Conservation (phyloP, 2,329 filamentous ascomycete species). For the Nakataea oryzae region DNA sequence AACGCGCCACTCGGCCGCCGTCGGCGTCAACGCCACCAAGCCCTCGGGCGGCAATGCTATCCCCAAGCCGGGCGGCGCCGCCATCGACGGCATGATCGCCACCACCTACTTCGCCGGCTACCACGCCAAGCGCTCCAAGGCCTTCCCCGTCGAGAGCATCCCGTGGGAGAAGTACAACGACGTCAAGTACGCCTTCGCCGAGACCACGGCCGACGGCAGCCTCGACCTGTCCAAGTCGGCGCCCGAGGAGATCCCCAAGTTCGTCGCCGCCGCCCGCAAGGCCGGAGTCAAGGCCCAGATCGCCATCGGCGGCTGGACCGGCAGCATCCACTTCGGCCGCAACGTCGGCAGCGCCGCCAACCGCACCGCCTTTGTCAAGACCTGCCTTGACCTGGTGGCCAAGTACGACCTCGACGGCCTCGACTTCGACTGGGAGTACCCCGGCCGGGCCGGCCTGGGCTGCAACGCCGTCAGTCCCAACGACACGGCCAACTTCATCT, state of each 20-base stretch:
- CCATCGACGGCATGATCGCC: neutral
- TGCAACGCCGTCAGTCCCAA: conserved; percentile 8
- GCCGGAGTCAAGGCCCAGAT: conserved; percentile 8
- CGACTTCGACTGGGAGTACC: conserved; percentile 38
- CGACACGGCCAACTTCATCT: conserved; percentile 9
- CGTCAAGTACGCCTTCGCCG: conserved; percentile 21
- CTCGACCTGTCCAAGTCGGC: conserved; percentile 13
- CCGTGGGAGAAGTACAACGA: conserved; percentile 14
- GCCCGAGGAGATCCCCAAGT: conserved; percentile 16
- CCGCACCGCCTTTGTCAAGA: conserved; percentile 10
- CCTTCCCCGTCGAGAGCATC: conserved; percentile 7
- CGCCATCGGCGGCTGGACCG: conserved; percentile 23
- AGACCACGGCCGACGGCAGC: conserved; percentile 11
- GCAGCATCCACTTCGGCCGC: conserved; percentile 14
- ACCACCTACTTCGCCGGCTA: conserved; percentile 10
- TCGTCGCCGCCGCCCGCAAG: conserved; percentile 11
- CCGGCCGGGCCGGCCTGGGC: conserved; percentile 15
- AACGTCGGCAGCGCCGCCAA: conserved; percentile 5
- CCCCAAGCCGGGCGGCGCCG: neutral
- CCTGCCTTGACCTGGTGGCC: conserved; percentile 12
- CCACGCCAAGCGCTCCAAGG: conserved; percentile 5
- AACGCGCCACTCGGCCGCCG: neutral
- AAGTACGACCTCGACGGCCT: conserved; percentile 18
- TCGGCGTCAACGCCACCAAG: neutral
- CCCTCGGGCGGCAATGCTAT: neutral